These are phyloP conservation scores for Fragilaria radians DNA, from an alignment of 108 stramenopile genomes.

Conservation along the genomic window DNA sequence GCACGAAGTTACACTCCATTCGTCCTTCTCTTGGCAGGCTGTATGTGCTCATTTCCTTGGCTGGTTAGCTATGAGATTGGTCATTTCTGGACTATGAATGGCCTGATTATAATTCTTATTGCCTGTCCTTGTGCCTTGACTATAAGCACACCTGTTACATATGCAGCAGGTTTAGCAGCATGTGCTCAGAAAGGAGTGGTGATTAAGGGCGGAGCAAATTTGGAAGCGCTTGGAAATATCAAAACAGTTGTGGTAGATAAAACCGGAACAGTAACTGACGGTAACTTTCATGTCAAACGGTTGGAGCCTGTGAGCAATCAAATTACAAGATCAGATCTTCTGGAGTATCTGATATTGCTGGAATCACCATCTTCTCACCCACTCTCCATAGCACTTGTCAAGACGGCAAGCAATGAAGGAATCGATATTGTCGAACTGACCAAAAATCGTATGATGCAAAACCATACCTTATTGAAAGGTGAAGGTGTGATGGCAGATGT, in stretches of 20 bases:
- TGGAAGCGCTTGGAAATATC: conserved; percentile 58
- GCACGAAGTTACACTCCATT: conserved; percentile 72
- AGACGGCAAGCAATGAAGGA: conserved; percentile 69
- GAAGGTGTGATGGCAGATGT: conserved; percentile 73
- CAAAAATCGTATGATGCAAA: conserved; percentile 16
- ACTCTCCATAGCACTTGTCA: conserved; percentile 65
- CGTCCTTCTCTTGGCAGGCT: conserved; percentile 56
- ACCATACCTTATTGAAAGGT: conserved; percentile 75
- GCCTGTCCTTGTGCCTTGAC: conserved; percentile 67
- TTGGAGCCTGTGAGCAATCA: conserved; percentile 39
- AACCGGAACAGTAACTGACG: conserved; percentile 77
- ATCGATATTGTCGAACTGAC: conserved; percentile 31
- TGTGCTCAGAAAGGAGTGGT: conserved; percentile 82
- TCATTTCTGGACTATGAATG: conserved; percentile 62
- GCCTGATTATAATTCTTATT: conserved; percentile 84
- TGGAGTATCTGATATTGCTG: conserved; percentile 68
- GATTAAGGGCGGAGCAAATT: conserved; percentile 83
- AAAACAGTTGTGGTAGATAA: conserved; percentile 83
- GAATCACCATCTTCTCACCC: conserved; percentile 82
- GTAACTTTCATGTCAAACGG: conserved; percentile 57
- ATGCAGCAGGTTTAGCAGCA: conserved; percentile 83
- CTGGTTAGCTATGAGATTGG: conserved; percentile 57
- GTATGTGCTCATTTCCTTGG: conserved; percentile 81
- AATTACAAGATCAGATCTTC: conserved; percentile 43
- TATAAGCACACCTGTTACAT: conserved; percentile 77